A percentile compares a stretch with the other conserved stretches of the same genome.
Conservation (phyloP, 1,139 yeast genomes). For the Pichia sp. region DNA sequence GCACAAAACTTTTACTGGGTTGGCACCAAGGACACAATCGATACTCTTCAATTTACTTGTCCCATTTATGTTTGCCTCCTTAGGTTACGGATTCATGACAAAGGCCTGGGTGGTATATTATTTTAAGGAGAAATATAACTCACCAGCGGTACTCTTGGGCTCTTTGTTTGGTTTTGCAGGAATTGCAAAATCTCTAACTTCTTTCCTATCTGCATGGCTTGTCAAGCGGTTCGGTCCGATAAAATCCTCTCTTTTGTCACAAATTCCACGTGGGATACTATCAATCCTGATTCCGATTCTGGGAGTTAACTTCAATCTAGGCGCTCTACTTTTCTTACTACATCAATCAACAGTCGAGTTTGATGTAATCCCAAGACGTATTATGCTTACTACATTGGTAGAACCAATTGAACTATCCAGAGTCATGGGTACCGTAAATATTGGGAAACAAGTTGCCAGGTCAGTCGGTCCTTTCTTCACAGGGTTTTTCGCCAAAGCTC, state of each 20-base stretch:
- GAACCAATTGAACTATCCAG: slow-evolving; percentile 57
- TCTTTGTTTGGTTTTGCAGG: slow-evolving; percentile 58
- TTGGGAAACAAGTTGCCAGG: slow-evolving; percentile 79
- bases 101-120: slow-evolving; percentile 85
- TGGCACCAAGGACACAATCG: slow-evolving; percentile 34
- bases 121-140: slow-evolving; percentile 43
- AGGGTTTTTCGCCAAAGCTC: slow-evolving; percentile 60
- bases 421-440: slow-evolving; percentile 81
- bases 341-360: slow-evolving; percentile 61
- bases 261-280: slow-evolving; percentile 71
- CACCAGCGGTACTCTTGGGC: slow-evolving; percentile 45
- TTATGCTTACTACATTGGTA: slow-evolving; percentile 65
- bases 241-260: slow-evolving; percentile 68
- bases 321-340: slow-evolving; percentile 38
- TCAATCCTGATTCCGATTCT: slow-evolving; percentile 49
- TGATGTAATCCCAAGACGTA: slow-evolving; percentile 91
- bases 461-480: slow-evolving; percentile 78
- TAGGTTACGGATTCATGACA: slow-evolving; percentile 86
- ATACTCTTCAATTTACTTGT: slow-evolving; percentile 41
- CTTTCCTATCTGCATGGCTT: slow-evolving; percentile 66
- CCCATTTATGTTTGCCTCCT: slow-evolving; percentile 67
- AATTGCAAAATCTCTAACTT: slow-evolving; percentile 54
- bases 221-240: slow-evolving; percentile 73
- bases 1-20: slow-evolving; percentile 28
- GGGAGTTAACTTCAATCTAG: slow-evolving; percentile 31